phyloP scores from a whole-genome alignment of 495 filamentous ascomycete genomes.

The Podospora comata region DNA sequence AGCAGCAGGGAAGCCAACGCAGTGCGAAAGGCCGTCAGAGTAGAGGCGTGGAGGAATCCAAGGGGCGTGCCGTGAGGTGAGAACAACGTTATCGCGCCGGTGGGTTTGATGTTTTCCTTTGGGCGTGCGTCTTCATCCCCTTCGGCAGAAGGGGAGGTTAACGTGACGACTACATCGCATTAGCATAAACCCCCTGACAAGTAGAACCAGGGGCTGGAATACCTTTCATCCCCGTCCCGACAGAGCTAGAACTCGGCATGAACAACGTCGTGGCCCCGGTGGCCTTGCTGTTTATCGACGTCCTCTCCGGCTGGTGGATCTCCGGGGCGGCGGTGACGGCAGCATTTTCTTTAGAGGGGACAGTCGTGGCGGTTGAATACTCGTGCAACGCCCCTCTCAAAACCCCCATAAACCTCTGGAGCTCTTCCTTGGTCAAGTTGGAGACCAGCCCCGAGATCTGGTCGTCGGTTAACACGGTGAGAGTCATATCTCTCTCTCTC shows the following conservation, averaged over 20 bases:
- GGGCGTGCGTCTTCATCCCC: constrained; percentile 14
- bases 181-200: background rate
- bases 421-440: constrained; percentile 65
- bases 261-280: constrained; percentile 83
- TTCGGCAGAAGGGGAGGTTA: constrained; percentile 15
- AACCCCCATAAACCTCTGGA: constrained; percentile 59
- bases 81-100: constrained; percentile 75
- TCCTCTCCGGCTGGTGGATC: constrained; percentile 73
- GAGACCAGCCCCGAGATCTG: constrained; percentile 70
- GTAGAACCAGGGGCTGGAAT: constrained; percentile 34
- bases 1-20: constrained; percentile 76
- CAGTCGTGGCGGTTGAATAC: constrained; percentile 68
- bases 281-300: constrained; percentile 57
- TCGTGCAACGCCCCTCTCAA: constrained; percentile 75
- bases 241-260: constrained; percentile 71
- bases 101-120: constrained; percentile 56
- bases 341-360: constrained; percentile 21
- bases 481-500: constrained; percentile 61
- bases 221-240: constrained; percentile 51
- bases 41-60: constrained; percentile 78
- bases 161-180: constrained; percentile 5
- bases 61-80: constrained; percentile 60
- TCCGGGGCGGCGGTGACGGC: constrained; percentile 16
- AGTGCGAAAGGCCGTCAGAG: constrained; percentile 90
- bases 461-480: constrained; percentile 70